Evolutionary conservation across 2,329 filamentous ascomycete species (phyloP).

Genomic region (Colletotrichum phormii): DNA sequence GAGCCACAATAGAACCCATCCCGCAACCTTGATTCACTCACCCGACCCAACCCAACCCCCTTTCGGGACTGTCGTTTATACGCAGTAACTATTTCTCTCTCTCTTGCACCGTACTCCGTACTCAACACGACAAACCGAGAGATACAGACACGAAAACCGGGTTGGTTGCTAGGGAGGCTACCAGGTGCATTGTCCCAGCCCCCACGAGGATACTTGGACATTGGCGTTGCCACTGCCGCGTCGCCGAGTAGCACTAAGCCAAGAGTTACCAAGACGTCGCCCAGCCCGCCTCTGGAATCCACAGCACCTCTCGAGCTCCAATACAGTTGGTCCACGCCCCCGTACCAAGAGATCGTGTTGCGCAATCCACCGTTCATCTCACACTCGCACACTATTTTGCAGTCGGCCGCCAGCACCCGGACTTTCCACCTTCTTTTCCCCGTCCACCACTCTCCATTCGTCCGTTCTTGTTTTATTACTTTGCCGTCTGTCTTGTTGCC

Average conservation of each 20-base stretch:
- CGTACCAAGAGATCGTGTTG: constrained; percentile 37
- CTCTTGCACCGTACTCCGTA: no score
- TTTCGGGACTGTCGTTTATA: neutral
- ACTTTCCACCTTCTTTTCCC: constrained; percentile 30
- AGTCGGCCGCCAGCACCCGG: constrained; percentile 23
- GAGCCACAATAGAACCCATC: neutral
- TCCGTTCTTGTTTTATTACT: constrained; percentile 28
- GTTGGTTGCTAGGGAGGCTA: neutral
- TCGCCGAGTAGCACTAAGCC: constrained; percentile 20
- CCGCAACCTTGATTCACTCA: neutral
- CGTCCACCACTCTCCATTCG: constrained; percentile 16
- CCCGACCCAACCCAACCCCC: neutral
- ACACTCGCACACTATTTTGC: neutral
- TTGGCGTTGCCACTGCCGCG: constrained; percentile 16
- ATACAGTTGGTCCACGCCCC: constrained; percentile 35
- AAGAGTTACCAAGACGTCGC: constrained; percentile 29
- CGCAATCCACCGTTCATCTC: constrained; percentile 32
- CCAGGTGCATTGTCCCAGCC: constrained; percentile 9
- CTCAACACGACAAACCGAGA: neutral
- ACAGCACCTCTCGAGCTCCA: constrained; percentile 31
- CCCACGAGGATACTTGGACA: constrained; percentile 18
- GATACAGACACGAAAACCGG: neutral
- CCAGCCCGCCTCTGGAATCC: constrained; percentile 34
- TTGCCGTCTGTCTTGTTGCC: constrained; percentile 15
- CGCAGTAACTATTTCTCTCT: neutral